A percentile compares a stretch with the other conserved stretches of the same genome.
Conservation (phyloP, 345 rosid genomes). For the Eucalyptus sideroxylon region DNA sequence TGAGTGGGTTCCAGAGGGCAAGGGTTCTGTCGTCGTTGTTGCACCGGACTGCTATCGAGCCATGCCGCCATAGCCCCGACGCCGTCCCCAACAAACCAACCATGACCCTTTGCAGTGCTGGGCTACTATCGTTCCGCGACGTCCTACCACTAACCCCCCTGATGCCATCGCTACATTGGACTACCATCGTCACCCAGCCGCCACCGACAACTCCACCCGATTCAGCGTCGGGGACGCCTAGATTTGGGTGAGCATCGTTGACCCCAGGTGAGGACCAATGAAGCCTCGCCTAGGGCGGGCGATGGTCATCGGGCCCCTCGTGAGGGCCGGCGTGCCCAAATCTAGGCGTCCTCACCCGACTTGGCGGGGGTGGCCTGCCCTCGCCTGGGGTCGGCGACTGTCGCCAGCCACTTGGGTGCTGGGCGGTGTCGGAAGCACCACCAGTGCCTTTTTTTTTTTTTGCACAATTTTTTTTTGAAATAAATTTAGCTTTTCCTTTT, state of each 20-base stretch:
- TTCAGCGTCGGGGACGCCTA: rapidly evolving
- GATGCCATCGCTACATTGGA: rapidly evolving
- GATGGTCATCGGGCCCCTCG: rapidly evolving
- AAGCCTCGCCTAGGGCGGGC: rapidly evolving
- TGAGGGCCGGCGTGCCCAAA: rapidly evolving
- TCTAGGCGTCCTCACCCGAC: rapidly evolving
- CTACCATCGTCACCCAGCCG: rapidly evolving
- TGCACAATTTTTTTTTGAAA: too few relatives aligned
- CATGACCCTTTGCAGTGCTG: rapidly evolving
- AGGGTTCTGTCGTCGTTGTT: rapidly evolving
- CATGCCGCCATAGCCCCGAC: too few relatives aligned
- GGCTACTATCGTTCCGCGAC: rapidly evolving
- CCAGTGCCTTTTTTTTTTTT: too few relatives aligned
- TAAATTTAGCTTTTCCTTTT: too few relatives aligned
- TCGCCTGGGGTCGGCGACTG: rapidly evolving
- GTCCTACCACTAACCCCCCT: rapidly evolving
- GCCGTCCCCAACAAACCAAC: rapidly evolving
- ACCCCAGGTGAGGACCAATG: rapidly evolving
- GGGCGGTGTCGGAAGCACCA: rapidly evolving
- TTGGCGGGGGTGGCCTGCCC: rapidly evolving
- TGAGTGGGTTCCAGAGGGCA: too few relatives aligned
- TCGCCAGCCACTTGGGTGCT: rapidly evolving
- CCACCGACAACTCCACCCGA: rapidly evolving
- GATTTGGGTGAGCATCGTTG: rapidly evolving
- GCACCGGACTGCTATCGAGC: rapidly evolving